Percentiles rank a stretch among this genome's conserved stretches.
These are phyloP conservation scores for Rhazya stricta DNA, from an alignment of 257 asterid species.

Conservation along the genomic window DNA sequence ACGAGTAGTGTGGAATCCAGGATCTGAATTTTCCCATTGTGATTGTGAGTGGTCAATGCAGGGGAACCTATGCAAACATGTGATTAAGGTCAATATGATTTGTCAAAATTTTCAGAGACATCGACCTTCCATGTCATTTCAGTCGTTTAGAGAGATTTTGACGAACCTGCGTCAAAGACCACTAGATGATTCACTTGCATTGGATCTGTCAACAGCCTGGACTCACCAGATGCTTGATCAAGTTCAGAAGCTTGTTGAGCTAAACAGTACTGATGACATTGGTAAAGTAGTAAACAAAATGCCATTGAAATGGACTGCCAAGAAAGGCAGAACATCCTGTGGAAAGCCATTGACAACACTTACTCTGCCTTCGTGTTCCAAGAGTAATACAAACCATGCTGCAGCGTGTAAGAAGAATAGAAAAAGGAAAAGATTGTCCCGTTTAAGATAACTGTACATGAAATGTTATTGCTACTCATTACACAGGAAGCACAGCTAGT, in stretches of 20 bases:
- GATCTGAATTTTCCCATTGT: constrained; percentile 91
- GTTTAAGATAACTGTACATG: constrained; percentile 36
- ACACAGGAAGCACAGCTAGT: background rate
- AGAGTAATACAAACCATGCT: constrained; percentile 26
- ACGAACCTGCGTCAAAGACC: constrained; percentile 57
- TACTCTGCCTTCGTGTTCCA: constrained; percentile 32
- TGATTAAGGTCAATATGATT: constrained; percentile 79
- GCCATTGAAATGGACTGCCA: constrained; percentile 75
- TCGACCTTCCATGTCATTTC: constrained; percentile 70
- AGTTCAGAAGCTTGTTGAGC: constrained; percentile 61
- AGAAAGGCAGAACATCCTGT: constrained; percentile 50
- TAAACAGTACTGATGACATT: constrained; percentile 45
- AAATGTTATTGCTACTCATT: background rate
- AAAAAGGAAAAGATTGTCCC: constrained; percentile 70
- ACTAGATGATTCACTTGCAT: constrained; percentile 63
- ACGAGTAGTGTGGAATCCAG: constrained; percentile 84
- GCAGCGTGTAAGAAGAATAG: constrained; percentile 36
- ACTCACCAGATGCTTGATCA: constrained; percentile 70
- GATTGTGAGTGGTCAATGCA: constrained; percentile 89
- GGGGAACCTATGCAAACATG: constrained; percentile 94
- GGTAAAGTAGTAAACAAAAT: constrained; percentile 55
- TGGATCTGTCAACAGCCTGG: constrained; percentile 89
- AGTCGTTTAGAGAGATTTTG: constrained; percentile 59
- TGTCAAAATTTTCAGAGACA: constrained; percentile 42
- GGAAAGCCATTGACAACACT: constrained; percentile 30